Evolutionary conservation across 495 filamentous ascomycete species (phyloP), one percentile per base, ranked within the genome.

Genomic region (Bacidia gigantensis): DNA sequence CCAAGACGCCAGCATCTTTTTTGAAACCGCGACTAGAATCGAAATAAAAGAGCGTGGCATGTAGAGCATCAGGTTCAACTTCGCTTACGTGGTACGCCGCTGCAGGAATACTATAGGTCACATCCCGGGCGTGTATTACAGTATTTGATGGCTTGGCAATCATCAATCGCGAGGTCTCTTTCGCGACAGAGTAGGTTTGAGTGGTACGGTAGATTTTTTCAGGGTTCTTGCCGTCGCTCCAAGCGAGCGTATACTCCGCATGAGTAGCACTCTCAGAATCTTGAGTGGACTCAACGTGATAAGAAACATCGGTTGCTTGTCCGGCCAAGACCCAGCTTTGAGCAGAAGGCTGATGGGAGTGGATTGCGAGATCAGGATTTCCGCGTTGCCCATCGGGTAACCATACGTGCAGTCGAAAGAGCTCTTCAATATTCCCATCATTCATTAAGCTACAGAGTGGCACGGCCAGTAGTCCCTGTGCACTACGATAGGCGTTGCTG

Each of bases 111-210:
- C n/a, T 17, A 11, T 42, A 42, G 39, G 2, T 42, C 39, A 20
- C 11, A 42, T 20, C 21, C 11, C 39, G 3, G 11, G 39, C 39
- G n/a, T 17, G 39, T 42, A 20, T 42, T 20, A 20, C 39, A 42
- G n/a, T 17, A 2, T n/a, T 20, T 42, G 21, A 11, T 42, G 2
- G 2, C 11, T 42, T 42, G 3, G 11, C 21, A 20, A 17, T 42
- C n/a, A n/a, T n/a, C n/a, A n/a, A n/a, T n/a, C 11, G 11, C 11
- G 2, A 42, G n/a, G n/a, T n/a, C n/a, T n/a, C n/a, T n/a, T n/a
- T n/a, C n/a, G n/a, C n/a, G 44, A 46, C 44, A 46, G 44, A 46
- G 14, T 12, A 25, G 44, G 44, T 46, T 46, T 46, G 44, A 21
- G 3, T 20, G 2, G 17, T 46, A 12, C 25, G 17, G 22, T 46